Conservation (phyloP, 1,284 basidiomycete species). For the Cutaneotrichosporon sp. region DNA sequence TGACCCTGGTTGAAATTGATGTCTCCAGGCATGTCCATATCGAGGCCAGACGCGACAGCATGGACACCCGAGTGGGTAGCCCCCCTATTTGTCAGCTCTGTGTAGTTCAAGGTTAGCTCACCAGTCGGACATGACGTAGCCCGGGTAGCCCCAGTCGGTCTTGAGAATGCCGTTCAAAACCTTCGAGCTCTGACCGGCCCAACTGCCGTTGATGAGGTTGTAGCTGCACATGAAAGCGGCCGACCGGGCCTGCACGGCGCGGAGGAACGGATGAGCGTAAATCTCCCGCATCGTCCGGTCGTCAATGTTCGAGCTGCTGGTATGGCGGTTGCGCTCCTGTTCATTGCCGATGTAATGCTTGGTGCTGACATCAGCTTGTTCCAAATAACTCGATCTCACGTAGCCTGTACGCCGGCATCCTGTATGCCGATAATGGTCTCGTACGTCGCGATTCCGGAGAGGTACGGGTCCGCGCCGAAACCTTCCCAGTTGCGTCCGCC, state of each 20-base stretch:
- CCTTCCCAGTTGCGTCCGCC: constrained; percentile 83
- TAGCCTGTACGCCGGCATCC: constrained; percentile 63
- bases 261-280: constrained; percentile 57
- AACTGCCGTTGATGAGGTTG: constrained; percentile 64
- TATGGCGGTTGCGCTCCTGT: constrained; percentile 30
- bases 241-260: constrained; percentile 68
- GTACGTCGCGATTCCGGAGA: constrained; percentile 66
- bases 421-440: constrained; percentile 75
- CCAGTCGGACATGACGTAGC: constrained; percentile 20
- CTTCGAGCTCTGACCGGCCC: constrained; percentile 63
- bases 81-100: constrained; percentile 40
- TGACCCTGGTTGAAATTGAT: constrained; percentile 18
- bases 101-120: constrained; percentile 24
- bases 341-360: constrained; percentile 37
- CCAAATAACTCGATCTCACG: constrained; percentile 28
- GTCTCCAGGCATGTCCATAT: constrained; percentile 57
- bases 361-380: constrained; percentile 11
- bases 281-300: constrained; percentile 33
- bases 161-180: constrained; percentile 70
- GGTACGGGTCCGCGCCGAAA: constrained; percentile 67
- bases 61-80: constrained; percentile 20
- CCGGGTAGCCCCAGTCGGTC: constrained; percentile 65
- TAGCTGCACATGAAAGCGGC: constrained; percentile 72
- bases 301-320: constrained; percentile 29
- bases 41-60: constrained; percentile 28